A percentile compares a stretch with the other conserved stretches of the same genome.
Conservation (phyloP, 768 basidiomycete species). For the Russula virescens region DNA sequence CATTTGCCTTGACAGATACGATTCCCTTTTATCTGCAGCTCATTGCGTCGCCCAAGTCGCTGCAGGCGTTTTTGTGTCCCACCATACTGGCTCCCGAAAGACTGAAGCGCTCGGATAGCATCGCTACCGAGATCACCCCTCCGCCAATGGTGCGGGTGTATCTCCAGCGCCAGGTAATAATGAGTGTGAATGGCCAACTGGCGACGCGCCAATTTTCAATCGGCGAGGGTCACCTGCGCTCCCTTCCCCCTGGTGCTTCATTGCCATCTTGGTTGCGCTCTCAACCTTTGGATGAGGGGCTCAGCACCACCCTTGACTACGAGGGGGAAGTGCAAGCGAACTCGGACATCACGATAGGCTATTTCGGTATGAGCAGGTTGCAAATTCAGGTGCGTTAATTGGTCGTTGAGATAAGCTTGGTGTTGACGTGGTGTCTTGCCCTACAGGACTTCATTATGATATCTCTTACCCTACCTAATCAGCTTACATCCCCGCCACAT, state of each 20-base stretch:
- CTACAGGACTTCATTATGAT: slow-evolving; percentile 56
- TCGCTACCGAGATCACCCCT: neutral
- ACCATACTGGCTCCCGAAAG: slow-evolving; percentile 9
- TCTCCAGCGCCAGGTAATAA: slow-evolving; percentile 45
- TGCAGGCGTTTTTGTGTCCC: slow-evolving; percentile 41
- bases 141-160: slow-evolving; percentile 40
- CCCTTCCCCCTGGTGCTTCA: slow-evolving; percentile 37
- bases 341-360: slow-evolving; percentile 37
- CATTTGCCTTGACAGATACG: slow-evolving; percentile 48
- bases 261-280: slow-evolving; percentile 24
- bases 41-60: slow-evolving; percentile 40
- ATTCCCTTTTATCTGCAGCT: slow-evolving; percentile 67
- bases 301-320: slow-evolving; percentile 53
- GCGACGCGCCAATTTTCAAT: slow-evolving; percentile 38
- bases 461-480: slow-evolving; percentile 37
- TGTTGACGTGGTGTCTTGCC: neutral
- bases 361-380: slow-evolving; percentile 44
- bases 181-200: slow-evolving; percentile 34
- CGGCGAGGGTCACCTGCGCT: slow-evolving; percentile 45
- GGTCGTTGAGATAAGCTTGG: neutral
- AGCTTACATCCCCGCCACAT: slow-evolving; percentile 33
- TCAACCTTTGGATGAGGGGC: slow-evolving; percentile 27
- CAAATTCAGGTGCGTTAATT: slow-evolving; percentile 43
- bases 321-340: slow-evolving; percentile 45
- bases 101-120: slow-evolving; percentile 24